Conservation (phyloP, 2,329 filamentous ascomycete genomes). For the Aureobasidium melanogenum region DNA sequence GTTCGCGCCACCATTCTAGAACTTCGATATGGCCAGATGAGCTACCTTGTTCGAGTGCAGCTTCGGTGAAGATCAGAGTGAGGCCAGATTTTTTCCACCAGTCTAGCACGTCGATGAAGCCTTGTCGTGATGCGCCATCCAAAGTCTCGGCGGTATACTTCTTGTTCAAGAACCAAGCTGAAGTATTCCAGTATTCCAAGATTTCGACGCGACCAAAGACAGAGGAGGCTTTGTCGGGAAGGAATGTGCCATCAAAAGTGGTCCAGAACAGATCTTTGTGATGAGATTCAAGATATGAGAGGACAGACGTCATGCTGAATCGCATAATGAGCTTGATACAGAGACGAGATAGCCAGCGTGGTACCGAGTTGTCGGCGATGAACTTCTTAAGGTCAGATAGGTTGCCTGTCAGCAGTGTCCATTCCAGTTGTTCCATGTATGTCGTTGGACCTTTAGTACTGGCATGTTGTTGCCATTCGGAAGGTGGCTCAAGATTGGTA, state of each 20-base stretch:
- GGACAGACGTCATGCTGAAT: conserved; percentile 72
- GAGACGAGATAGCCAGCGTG: conserved; percentile 67
- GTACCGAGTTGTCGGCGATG: conserved; percentile 58
- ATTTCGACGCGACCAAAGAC: conserved; percentile 79
- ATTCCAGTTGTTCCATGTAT: conserved; percentile 73
- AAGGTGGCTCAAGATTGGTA: conserved; percentile 64
- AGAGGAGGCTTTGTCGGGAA: conserved; percentile 80
- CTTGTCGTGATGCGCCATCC: conserved; percentile 77
- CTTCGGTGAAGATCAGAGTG: conserved; percentile 74
- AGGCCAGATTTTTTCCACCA: conserved; percentile 85
- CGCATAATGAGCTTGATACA: conserved; percentile 86
- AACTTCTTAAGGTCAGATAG: conserved; percentile 64
- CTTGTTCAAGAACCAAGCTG: conserved; percentile 71
- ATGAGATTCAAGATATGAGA: conserved; percentile 61
- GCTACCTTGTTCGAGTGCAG: conserved; percentile 79
- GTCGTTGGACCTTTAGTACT: conserved; percentile 58
- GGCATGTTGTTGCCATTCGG: conserved; percentile 60
- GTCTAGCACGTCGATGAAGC: conserved; percentile 76
- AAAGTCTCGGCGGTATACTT: conserved; percentile 80
- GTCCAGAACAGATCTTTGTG: conserved; percentile 72
- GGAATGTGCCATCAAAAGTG: conserved; percentile 70
- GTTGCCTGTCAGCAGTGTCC: conserved; percentile 67
- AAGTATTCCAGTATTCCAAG: conserved; percentile 84
- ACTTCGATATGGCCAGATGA: conserved; percentile 76
- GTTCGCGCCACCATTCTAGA: conserved; percentile 83